Evolutionary conservation across 306 rosid genomes (phyloP).

Genomic region (Cucumis cinereus): DNA sequence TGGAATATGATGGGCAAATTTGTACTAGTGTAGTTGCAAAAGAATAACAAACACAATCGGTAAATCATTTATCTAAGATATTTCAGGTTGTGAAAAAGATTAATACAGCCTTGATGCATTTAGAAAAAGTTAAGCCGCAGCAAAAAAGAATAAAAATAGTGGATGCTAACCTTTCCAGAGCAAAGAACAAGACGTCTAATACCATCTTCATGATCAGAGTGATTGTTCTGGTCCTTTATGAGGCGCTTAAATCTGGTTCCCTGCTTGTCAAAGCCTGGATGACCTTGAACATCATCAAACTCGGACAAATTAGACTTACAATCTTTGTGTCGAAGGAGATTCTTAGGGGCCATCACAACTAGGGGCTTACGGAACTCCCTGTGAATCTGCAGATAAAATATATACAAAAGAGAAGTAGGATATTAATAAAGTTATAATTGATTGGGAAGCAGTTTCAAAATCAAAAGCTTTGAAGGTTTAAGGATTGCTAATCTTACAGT

Average conservation of each 20-base stretch:
- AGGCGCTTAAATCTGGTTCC: slow-evolving; percentile 98
- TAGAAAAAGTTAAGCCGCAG: background rate
- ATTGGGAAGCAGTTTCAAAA: background rate
- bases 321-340: slow-evolving; percentile 80
- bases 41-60: background rate
- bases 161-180: slow-evolving; percentile 70
- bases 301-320: slow-evolving; percentile 86
- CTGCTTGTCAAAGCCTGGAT: slow-evolving; percentile 96
- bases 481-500: background rate
- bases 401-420: background rate
- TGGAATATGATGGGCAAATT: background rate
- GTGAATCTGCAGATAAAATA: slow-evolving; percentile 36
- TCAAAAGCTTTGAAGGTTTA: background rate
- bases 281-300: slow-evolving; percentile 98
- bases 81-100: background rate
- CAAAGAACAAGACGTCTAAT: slow-evolving; percentile 81
- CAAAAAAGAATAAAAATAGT: background rate
- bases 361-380: slow-evolving; percentile 95
- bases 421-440: background rate
- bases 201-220: slow-evolving; percentile 71
- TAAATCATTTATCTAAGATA: background rate
- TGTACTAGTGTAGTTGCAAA: background rate
- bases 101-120: background rate
- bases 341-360: slow-evolving; percentile 91
- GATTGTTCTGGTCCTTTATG: slow-evolving; percentile 73